A percentile compares a stretch with the other conserved stretches of the same genome.
phyloP scores from a whole-genome alignment of 768 basidiomycete genomes.

The Crucibulum laeve region DNA sequence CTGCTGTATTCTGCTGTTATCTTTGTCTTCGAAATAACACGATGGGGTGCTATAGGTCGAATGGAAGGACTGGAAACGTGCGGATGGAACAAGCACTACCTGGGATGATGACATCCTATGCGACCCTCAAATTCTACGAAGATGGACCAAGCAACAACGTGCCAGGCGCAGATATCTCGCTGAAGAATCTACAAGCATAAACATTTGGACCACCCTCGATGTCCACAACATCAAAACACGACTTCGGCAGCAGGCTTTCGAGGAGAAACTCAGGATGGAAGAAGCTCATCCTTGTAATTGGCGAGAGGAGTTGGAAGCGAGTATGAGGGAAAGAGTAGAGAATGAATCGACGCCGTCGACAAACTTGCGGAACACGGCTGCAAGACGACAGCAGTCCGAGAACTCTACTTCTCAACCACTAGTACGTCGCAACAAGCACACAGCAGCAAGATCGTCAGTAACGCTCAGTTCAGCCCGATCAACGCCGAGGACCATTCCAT shows the following conservation, averaged over 20 bases:
- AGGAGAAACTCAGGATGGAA: conserved; percentile 33
- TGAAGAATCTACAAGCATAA: conserved; percentile 28
- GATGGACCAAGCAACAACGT: not conserved
- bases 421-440: no score
- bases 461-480: not conserved
- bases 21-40: no score
- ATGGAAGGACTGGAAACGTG: conserved; percentile 49
- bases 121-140: conserved; percentile 9
- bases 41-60: conserved; percentile 39
- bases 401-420: no score
- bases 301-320: not conserved
- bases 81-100: conserved; percentile 50
- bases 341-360: no score
- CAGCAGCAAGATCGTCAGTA: not conserved
- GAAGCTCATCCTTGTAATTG: not conserved
- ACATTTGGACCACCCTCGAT: conserved; percentile 32
- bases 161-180: conserved; percentile 22
- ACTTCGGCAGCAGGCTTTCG: conserved; percentile 37
- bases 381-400: not conserved
- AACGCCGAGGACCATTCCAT: not conserved
- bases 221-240: conserved; percentile 40
- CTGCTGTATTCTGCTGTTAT: not conserved
- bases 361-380: not conserved
- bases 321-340: no score
- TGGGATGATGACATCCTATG: conserved; percentile 33